Conservation (phyloP, 345 rosid genomes). For the Eucalyptus cladocalyx region DNA sequence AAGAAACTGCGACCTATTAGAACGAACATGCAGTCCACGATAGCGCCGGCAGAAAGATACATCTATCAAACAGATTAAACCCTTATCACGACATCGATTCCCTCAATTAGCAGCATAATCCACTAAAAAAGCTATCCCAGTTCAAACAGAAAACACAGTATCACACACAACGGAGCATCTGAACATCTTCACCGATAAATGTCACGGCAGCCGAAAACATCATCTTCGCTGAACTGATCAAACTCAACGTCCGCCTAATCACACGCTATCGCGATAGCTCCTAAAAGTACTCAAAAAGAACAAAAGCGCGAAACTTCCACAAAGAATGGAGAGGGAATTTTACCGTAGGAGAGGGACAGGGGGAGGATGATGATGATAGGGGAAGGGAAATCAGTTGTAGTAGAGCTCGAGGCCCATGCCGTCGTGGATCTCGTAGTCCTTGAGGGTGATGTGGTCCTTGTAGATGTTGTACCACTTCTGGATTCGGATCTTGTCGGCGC, state of each 20-base stretch:
- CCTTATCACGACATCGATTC: background rate
- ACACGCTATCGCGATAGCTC: background rate
- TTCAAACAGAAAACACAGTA: background rate
- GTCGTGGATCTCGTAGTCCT: conserved; percentile 70
- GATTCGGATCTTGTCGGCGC: conserved; percentile 35
- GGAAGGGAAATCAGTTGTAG: conserved; percentile 23
- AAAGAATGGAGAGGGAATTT: no score
- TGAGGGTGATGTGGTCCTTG: conserved; percentile 68
- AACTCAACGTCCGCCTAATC: background rate
- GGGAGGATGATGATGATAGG: background rate
- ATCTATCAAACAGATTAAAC: background rate
- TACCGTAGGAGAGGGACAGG: background rate
- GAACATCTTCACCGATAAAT: background rate
- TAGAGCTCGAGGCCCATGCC: conserved; percentile 82
- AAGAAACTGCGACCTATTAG: background rate
- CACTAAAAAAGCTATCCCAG: background rate
- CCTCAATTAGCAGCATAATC: background rate
- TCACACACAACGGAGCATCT: background rate
- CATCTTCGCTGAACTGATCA: background rate
- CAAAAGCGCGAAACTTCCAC: no score
- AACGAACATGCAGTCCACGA: background rate
- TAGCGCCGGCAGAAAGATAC: background rate
- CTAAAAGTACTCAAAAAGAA: background rate
- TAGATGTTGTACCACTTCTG: conserved; percentile 58
- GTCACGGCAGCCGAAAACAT: background rate